Conservation (phyloP, 208 protist species). For the Leptomonas seymouri region DNA sequence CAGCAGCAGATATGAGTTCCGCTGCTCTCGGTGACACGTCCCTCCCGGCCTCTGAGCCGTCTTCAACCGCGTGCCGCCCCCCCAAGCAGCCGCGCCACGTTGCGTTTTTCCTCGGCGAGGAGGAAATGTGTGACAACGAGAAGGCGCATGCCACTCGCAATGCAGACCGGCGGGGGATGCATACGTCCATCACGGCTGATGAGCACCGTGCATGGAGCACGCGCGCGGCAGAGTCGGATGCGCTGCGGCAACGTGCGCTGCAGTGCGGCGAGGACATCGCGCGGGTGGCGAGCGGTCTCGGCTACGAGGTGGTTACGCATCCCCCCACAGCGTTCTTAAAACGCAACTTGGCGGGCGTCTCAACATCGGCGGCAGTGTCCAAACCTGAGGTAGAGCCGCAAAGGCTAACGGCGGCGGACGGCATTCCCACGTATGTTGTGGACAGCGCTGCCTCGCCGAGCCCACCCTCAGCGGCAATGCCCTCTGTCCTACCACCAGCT, state of each 20-base stretch:
- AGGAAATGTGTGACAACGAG: slow-evolving; percentile 2
- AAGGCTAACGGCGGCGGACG: background rate
- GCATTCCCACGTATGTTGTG: background rate
- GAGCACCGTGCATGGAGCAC: slow-evolving; percentile 18
- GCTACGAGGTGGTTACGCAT: slow-evolving; percentile 50
- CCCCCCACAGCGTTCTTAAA: slow-evolving; percentile 22
- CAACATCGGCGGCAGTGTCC: background rate
- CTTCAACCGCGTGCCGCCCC: background rate
- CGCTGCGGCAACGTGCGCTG: slow-evolving; percentile 46
- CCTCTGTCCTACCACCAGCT: background rate
- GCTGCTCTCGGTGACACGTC: slow-evolving; percentile 9
- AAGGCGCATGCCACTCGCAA: background rate
- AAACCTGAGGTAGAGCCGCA: slow-evolving; percentile 6
- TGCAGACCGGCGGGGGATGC: background rate
- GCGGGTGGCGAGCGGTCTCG: slow-evolving; percentile 44
- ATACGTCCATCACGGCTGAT: slow-evolving; percentile 4
- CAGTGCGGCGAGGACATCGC: slow-evolving; percentile 41
- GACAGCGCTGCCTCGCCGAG: slow-evolving; percentile 1
- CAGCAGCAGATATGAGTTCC: slow-evolving; percentile 6
- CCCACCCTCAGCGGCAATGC: background rate
- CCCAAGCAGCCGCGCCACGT: slow-evolving; percentile 21
- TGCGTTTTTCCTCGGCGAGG: slow-evolving; percentile 30
- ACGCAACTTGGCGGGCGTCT: background rate
- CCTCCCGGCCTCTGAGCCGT: background rate
- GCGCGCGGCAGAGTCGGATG: slow-evolving; percentile 29